phyloP scores from a whole-genome alignment of 768 basidiomycete genomes.

The Heimioporus sp. region DNA sequence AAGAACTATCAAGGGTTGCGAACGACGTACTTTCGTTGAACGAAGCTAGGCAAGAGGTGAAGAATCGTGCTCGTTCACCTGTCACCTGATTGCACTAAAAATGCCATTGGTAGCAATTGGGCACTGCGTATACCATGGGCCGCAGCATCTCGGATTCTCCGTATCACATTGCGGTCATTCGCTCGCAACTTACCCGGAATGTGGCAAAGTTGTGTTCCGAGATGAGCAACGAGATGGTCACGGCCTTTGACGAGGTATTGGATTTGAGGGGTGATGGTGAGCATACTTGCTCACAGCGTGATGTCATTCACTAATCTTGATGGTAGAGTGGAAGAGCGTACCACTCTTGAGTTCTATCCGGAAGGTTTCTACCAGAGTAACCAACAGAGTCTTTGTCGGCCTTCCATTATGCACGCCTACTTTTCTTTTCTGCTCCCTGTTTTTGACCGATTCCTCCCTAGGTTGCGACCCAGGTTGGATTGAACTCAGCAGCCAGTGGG shows the following conservation, averaged over 20 bases:
- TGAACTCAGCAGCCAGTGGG: slow-evolving; percentile 27
- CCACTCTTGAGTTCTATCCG: slow-evolving; percentile 25
- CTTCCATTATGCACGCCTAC: slow-evolving; percentile 38
- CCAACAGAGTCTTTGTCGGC: slow-evolving; percentile 48
- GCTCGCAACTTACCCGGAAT: slow-evolving; percentile 35
- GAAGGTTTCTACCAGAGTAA: slow-evolving; percentile 39
- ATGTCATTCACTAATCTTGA: background rate
- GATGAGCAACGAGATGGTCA: slow-evolving; percentile 41
- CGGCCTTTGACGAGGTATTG: slow-evolving; percentile 40
- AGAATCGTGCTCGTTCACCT: background rate
- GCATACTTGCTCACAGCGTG: background rate
- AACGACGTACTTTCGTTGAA: slow-evolving; percentile 37
- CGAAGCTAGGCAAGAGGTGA: slow-evolving; percentile 34
- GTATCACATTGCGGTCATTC: slow-evolving; percentile 32
- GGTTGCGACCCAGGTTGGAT: slow-evolving; percentile 39
- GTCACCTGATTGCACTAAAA: too few relatives aligned
- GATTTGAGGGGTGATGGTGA: slow-evolving; percentile 13
- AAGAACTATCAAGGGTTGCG: slow-evolving; percentile 40
- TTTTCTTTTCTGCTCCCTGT: background rate
- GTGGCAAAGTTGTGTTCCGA: slow-evolving; percentile 37
- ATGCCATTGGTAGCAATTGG: slow-evolving; percentile 28
- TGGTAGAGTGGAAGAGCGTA: slow-evolving; percentile 38
- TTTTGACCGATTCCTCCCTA: slow-evolving; percentile 7
- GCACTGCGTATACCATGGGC: slow-evolving; percentile 39
- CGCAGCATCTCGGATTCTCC: slow-evolving; percentile 23